Evolutionary conservation across 139 green algal species (phyloP), one percentile per base, ranked within the genome.

Genomic region (Chlamydomonas incerta): DNA sequence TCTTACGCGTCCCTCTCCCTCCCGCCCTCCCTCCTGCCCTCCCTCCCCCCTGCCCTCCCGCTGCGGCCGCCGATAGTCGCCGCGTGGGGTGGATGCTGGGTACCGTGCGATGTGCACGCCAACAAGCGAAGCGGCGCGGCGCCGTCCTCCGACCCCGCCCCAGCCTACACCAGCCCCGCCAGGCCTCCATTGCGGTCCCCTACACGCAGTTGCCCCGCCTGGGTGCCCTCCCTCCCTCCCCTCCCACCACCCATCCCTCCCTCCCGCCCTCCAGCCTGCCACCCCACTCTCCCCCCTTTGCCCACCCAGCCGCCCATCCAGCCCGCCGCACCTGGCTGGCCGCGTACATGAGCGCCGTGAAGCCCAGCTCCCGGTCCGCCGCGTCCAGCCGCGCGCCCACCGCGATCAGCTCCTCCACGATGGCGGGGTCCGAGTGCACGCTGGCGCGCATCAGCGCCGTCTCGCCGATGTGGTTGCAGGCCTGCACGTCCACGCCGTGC

Each of bases 381-480:
- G 77, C 37, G 41, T 83, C 77, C 77, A 83, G 77, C 2, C 77
- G 62, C 4, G 77, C 77, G 24, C 77, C 77, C 77, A 83, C 63
- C 41, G 41, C 41, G 24, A 83, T 83, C 13, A 83, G 77, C 77
- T 83, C 77, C 28, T 83, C 77, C 29, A 66, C 77, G 24, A 83
- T 83, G 77, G 77, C 63, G 1, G 77, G 41, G 77, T 74, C 63
- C 41, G 35, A 35, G 62, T 83, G 77, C 63, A 83, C 77, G 21
- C 37, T 66, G 63, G 77, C 77, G 63, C 77, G 62, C 77, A 83
- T 83, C 18, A 83, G 63, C 63, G 77, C 77, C n/a, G 77, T 83
- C 65, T 83, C 77, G 46, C 77, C 77, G 18, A 83, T 83, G 77
- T 83, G 77, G 77, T 83, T 83, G 77, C 77, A 83, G 3, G 63